phyloP scores from a whole-genome alignment of 257 asterid genomes.

The Fraxinus excelsior region DNA sequence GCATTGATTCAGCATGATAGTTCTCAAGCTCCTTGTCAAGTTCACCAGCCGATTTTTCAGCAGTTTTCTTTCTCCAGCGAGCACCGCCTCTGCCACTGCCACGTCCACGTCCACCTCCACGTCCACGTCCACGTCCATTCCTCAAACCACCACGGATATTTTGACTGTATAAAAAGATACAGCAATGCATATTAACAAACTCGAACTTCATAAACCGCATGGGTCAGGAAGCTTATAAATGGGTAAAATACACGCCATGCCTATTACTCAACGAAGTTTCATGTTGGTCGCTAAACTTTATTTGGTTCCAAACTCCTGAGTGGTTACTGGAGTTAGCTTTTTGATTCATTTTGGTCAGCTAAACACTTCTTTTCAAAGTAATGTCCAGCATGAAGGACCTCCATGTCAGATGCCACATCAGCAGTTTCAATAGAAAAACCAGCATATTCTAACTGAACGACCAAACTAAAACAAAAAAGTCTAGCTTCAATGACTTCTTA shows the following conservation, averaged over 20 bases:
- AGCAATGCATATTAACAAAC: background rate
- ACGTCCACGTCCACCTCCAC: slow-evolving; percentile 38
- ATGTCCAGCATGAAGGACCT: background rate
- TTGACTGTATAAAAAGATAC: slow-evolving; percentile 32
- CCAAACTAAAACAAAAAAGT: background rate
- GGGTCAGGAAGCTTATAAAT: background rate
- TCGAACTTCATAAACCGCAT: no score
- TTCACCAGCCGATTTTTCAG: slow-evolving; percentile 73
- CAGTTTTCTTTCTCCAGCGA: slow-evolving; percentile 43
- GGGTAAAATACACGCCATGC: background rate
- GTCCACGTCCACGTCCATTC: slow-evolving; percentile 39
- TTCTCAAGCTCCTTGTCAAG: slow-evolving; percentile 89
- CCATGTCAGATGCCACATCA: background rate
- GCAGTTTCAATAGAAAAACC: background rate
- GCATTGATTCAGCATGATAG: slow-evolving; percentile 82
- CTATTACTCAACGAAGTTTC: background rate
- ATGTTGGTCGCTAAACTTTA: background rate
- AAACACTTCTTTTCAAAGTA: background rate
- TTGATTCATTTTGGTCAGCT: background rate
- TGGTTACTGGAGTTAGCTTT: background rate
- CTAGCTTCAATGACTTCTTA: background rate
- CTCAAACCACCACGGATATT: slow-evolving; percentile 51
- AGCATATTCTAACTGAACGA: background rate
- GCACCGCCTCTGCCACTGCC: slow-evolving; percentile 55
- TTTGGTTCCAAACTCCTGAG: background rate